Evolutionary conservation across 148 eudicot species (phyloP), one percentile per base, ranked within the genome.

Genomic region (Chenopodium album): DNA sequence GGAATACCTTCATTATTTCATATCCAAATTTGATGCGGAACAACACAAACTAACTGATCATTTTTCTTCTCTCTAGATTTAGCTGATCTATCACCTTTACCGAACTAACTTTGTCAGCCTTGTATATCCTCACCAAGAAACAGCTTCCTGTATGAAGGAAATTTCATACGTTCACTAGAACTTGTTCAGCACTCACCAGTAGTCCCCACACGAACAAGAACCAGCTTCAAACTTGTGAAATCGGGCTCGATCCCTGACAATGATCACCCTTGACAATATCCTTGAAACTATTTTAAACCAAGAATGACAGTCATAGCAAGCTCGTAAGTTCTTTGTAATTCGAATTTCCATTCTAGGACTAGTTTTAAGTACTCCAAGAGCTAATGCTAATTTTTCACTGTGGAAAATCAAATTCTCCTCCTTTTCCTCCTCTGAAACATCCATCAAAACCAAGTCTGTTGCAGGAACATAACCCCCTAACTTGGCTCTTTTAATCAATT

Each of bases 361-460:
- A 52, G 93, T 86, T 85, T 87, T 91, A 67, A 92, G 86, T 76
- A 92, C 67, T 59, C 89, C 90, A 77, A 86, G 90, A 17, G 94
- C 89, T 80, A 91, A 77, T 75, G 94, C 92, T 82, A 92, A 64
- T 78, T 89, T 91, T 75, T 92, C 97, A 73, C 94, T 91, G 59
- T 92, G 92, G 78, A 89, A 84, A 77, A 60, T 89, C 90, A 92
- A 80, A 80, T 91, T 92, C 77, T 85, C 90, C 85, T 91, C 94
- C 75, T 91, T 92, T 85, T 92, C 94, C 85, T 92, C 94, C 46
- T 89, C 89, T n/a, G 91, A 86, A 59, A 92, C 84, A 87, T 92
- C 97, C 97, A 91, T 91, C 77, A 92, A 82, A 81, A 92, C 93
- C 80, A 88, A 79, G 67, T 88, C 94, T 19, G 82, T 79, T 46